Base-by-base conservation (phyloP, 345 rosid genomes). In the Hirschfeldia incana region DNA sequence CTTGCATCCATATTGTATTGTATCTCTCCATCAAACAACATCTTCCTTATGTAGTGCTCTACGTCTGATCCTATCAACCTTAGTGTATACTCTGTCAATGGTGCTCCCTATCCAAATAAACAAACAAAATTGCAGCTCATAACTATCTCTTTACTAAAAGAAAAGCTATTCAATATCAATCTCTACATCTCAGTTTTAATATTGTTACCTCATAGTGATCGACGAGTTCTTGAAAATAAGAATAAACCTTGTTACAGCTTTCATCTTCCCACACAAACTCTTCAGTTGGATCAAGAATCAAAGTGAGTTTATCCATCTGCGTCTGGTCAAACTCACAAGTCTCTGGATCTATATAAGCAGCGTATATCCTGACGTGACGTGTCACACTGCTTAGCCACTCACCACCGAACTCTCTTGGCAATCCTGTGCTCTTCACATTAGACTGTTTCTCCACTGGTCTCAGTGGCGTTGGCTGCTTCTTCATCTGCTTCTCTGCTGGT, bases 11-110 rank as follows among this genome's bases (percentile, higher is more conserved):
- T 89, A 81, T 90, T 94, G 88, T 94, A 94, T 82, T 89, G 89
- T 77, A 92, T 94, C 77, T 89, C 90, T 70, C 98, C 97, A 70
- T 88, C 94, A 37, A 86, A 94, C 34, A 92, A 80, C 80, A 94
- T 82, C 85, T 92, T 91, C 81, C 97, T 88, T 78, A 92, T 94
- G 85, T 89, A 94, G 78, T 94, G 98, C 80, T 94, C 97, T 64
- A 94, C 70, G 79, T 94, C 97, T 0, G 98, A 94, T 75, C 98
- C 98, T 7, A 94, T 89, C 81, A 91, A 84, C 62, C 97, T 84
- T 1, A 94, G 88, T 5, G 97, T 92, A 79, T 94, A 94, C 78
- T 94, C 97, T 4, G 98, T 94, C 85, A 92, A 76, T 12, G 91
- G 93, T 1, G 98, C 98, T 29, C 97, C 98, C 98, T 94, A 87